Evolutionary conservation across 2,329 filamentous ascomycete genomes (phyloP).

Genomic region (Aspergillus ochraceus): DNA sequence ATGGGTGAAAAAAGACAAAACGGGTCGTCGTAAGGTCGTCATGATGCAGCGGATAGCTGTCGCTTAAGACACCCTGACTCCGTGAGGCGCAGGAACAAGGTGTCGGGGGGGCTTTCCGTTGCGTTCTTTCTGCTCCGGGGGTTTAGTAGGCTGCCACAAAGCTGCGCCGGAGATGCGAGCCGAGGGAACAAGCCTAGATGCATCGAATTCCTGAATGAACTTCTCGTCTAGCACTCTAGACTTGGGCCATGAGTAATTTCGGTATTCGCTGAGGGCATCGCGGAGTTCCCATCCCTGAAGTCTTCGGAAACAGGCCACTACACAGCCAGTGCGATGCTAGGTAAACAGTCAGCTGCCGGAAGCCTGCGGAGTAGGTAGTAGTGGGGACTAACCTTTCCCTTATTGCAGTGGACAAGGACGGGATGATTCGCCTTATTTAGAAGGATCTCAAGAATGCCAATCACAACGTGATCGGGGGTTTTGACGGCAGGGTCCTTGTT

Average conservation of each 20-base stretch:
- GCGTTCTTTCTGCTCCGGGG: not conserved
- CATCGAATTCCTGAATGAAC: conserved; percentile 29
- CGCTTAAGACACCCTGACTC: not conserved
- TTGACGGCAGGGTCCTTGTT: conserved; percentile 73
- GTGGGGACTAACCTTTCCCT: conserved; percentile 66
- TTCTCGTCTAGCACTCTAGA: conserved; percentile 40
- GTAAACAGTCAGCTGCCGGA: conserved; percentile 2
- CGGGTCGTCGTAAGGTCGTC: not conserved
- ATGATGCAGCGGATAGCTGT: not conserved
- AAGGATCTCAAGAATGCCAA: conserved; percentile 68
- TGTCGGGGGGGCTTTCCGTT: conserved; percentile 7
- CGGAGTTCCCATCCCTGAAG: conserved; percentile 66
- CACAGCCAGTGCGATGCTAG: conserved; percentile 84
- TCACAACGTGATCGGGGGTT: conserved; percentile 68
- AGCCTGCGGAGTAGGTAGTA: not conserved
- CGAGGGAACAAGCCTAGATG: conserved; percentile 19
- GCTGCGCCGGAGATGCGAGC: conserved; percentile 18
- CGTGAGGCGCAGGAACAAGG: conserved; percentile 8
- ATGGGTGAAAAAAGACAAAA: not conserved
- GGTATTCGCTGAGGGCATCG: conserved; percentile 71
- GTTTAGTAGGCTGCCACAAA: conserved; percentile 14
- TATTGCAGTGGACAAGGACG: conserved; percentile 87
- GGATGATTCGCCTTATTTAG: conserved; percentile 74
- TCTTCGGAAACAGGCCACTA: conserved; percentile 77
- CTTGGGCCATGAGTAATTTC: conserved; percentile 57